Evolutionary conservation across 306 rosid species (phyloP).

Genomic region (Biancaea sappan): DNA sequence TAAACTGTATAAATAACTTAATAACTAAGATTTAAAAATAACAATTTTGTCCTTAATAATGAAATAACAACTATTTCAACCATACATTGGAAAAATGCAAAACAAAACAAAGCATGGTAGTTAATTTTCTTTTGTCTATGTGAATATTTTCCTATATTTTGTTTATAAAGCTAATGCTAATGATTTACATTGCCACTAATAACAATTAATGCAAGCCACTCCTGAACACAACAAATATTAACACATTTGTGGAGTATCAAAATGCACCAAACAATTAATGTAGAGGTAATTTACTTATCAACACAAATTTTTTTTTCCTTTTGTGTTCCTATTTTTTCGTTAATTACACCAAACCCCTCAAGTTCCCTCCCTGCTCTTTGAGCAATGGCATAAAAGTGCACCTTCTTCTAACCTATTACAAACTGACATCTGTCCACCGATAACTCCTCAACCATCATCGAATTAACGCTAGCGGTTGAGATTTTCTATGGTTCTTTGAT

Average conservation of each 20-base stretch:
- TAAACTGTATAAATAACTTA: no score
- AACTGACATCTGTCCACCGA: background rate
- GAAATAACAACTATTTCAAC: no score
- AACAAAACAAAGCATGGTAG: background rate
- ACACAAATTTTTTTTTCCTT: background rate
- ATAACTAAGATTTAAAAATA: no score
- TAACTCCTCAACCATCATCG: background rate
- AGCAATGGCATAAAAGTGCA: background rate
- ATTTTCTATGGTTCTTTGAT: slow-evolving; percentile 48
- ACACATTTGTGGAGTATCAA: slow-evolving; percentile 17
- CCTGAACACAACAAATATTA: background rate
- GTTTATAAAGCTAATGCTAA: slow-evolving; percentile 9
- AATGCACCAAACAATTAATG: slow-evolving; percentile 18
- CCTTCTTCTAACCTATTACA: background rate
- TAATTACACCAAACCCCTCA: background rate
- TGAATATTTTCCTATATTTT: slow-evolving; percentile 5
- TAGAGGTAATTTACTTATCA: slow-evolving; percentile 2
- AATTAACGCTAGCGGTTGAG: slow-evolving; percentile 24
- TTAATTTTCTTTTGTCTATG: background rate
- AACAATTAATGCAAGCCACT: slow-evolving; percentile 3
- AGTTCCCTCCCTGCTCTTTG: background rate
- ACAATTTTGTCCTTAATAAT: no score
- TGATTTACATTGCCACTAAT: background rate
- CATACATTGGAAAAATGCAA: no score
- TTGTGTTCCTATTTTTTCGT: background rate